Conservation (phyloP, 169 alveolate species). For the Toxoplasma gondii region DNA sequence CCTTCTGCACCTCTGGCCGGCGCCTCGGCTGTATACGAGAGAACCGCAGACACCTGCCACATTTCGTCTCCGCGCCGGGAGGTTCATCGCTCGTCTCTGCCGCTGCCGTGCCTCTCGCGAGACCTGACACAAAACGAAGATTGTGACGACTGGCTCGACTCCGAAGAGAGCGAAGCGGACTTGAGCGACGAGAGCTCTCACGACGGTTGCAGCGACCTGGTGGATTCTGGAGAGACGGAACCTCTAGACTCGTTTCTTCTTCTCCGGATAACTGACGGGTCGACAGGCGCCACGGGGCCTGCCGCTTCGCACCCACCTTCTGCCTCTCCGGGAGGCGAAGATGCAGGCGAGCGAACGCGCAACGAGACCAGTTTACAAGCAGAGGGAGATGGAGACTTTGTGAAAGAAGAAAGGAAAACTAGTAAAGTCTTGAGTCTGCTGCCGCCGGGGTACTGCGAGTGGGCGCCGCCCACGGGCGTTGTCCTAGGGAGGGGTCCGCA, state of each 20-base stretch:
- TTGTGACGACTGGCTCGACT: background rate
- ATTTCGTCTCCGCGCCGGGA: too few species aligned
- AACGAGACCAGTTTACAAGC: background rate
- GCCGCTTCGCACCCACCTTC: background rate
- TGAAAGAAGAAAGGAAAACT: background rate
- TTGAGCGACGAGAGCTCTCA: background rate
- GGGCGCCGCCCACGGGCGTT: constrained; percentile 84
- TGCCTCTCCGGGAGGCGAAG: background rate
- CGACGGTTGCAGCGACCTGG: background rate
- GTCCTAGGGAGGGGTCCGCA: constrained; percentile 88
- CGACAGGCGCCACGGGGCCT: background rate
- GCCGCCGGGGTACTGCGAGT: constrained; percentile 27
- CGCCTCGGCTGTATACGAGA: too few species aligned
- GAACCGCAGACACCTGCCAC: too few species aligned
- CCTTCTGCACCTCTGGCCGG: too few species aligned
- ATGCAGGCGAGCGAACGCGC: background rate
- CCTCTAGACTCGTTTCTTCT: background rate
- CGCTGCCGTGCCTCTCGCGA: too few species aligned
- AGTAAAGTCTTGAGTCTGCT: background rate
- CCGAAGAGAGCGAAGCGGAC: background rate
- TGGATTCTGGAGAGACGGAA: background rate
- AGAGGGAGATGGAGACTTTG: background rate
- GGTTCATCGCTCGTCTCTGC: too few species aligned
- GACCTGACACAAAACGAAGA: too few species aligned
- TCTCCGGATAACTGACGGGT: background rate